Conservation (phyloP, 2,329 filamentous ascomycete genomes). For the Trichoderma simmonsii region DNA sequence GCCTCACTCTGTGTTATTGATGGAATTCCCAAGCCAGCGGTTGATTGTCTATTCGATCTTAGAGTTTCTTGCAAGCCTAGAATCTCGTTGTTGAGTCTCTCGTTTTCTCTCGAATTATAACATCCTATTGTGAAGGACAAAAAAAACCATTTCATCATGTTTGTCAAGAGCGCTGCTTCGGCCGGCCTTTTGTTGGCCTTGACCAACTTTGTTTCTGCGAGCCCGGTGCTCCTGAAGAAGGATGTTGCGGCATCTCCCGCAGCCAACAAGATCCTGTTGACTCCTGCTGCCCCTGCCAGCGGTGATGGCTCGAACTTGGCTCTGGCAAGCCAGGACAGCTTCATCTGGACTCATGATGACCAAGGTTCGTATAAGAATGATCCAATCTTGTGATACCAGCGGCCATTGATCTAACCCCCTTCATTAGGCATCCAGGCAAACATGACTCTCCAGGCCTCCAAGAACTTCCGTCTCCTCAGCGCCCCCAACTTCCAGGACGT, state of each 20-base stretch:
- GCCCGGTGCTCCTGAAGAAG: not conserved
- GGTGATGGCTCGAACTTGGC: not conserved
- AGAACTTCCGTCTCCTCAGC: conserved; percentile 10
- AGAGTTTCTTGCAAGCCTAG: not conserved
- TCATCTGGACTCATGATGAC: conserved; percentile 9
- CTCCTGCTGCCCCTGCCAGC: not conserved
- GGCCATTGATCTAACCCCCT: not conserved
- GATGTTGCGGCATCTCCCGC: not conserved
- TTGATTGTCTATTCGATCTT: not conserved
- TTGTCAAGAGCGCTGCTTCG: conserved; percentile 4
- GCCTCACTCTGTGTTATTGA: not conserved
- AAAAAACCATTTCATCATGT: not conserved
- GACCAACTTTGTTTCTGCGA: conserved; percentile 3
- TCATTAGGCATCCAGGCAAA: conserved; percentile 8
- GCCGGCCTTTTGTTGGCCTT: conserved; percentile 4
- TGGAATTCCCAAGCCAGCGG: not conserved
- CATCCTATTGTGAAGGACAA: not conserved
- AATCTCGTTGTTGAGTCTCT: not conserved
- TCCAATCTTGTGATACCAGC: not conserved
- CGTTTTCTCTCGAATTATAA: not conserved
- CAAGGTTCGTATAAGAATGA: not conserved
- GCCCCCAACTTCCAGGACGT: conserved; percentile 3
- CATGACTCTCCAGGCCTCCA: not conserved
- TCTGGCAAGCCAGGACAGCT: not conserved
- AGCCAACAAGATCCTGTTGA: not conserved